These are phyloP conservation scores for Leccinum sublutescens DNA, from an alignment of 768 basidiomycete species.

Conservation along the genomic window DNA sequence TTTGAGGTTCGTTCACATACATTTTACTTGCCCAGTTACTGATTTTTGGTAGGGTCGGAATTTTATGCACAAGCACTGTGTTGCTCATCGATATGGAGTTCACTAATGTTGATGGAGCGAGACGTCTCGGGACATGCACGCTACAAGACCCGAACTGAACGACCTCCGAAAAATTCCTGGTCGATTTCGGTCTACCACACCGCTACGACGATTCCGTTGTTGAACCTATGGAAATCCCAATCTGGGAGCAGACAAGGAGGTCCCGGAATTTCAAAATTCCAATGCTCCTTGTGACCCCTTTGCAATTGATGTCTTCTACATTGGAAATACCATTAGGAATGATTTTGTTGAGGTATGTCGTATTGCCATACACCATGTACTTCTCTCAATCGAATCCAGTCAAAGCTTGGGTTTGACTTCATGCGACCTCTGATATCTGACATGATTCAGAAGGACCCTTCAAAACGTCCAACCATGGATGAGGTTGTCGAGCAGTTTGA, in stretches of 20 bases:
- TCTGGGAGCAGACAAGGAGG: background rate
- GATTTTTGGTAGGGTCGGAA: background rate
- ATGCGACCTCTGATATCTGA: slow-evolving; percentile 27
- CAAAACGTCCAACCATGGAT: slow-evolving; percentile 36
- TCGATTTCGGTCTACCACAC: too few relatives aligned
- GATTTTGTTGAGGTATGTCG: too few relatives aligned
- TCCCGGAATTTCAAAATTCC: background rate
- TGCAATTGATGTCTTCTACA: background rate
- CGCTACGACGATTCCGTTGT: too few relatives aligned
- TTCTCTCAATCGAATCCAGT: too few relatives aligned
- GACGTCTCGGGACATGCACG: too few relatives aligned
- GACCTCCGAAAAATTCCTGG: too few relatives aligned
- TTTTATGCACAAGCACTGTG: background rate
- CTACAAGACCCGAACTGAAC: too few relatives aligned
- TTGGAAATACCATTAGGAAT: too few relatives aligned
- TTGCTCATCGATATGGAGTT: background rate
- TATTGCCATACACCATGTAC: too few relatives aligned
- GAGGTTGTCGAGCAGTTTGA: slow-evolving; percentile 18
- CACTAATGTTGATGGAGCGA: background rate
- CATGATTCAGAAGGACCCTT: slow-evolving; percentile 33
- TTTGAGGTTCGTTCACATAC: background rate
- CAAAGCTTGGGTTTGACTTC: too few relatives aligned
- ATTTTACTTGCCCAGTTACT: background rate
- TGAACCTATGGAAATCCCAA: background rate
- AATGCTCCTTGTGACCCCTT: background rate